phyloP scores from a whole-genome alignment of 2,329 filamentous ascomycete species.

The Pleomassaria siparia region DNA sequence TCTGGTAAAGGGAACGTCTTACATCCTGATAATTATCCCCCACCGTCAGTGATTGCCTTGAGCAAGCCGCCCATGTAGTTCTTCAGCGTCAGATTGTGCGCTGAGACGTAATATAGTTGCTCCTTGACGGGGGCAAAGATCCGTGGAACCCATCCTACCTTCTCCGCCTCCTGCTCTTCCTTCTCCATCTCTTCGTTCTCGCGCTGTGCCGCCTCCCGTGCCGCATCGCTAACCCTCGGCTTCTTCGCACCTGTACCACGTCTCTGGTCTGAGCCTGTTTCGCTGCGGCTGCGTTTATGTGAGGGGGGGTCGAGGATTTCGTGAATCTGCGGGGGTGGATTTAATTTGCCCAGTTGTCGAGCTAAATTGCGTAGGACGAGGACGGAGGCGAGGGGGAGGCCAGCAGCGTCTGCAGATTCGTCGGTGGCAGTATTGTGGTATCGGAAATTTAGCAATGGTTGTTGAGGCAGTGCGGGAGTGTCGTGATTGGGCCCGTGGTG shows the following conservation, averaged over 20 bases:
- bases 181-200: slow-evolving; percentile 41
- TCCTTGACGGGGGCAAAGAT: slow-evolving; percentile 68
- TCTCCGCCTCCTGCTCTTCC: slow-evolving; percentile 54
- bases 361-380: slow-evolving; percentile 80
- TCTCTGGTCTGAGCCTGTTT: slow-evolving; percentile 29
- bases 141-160: slow-evolving; percentile 65
- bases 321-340: slow-evolving; percentile 24
- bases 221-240: slow-evolving; percentile 35
- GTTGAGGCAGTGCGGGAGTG: slow-evolving; percentile 14
- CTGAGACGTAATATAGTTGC: slow-evolving; percentile 68
- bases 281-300: slow-evolving; percentile 34
- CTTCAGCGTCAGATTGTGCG: slow-evolving; percentile 59
- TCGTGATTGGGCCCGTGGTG: slow-evolving; percentile 16
- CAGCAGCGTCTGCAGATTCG: slow-evolving; percentile 63
- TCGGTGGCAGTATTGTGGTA: slow-evolving; percentile 53
- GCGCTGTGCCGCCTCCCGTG: slow-evolving; percentile 25
- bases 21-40: slow-evolving; percentile 3
- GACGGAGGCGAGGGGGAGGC: slow-evolving; percentile 76
- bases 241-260: slow-evolving; percentile 47
- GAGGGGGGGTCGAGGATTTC: slow-evolving; percentile 31
- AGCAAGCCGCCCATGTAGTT: slow-evolving; percentile 41
- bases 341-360: slow-evolving; percentile 44
- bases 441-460: slow-evolving; percentile 32
- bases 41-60: slow-evolving; percentile 40
- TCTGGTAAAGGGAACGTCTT: neutral